Base-by-base conservation (phyloP, 2,329 filamentous ascomycete species). In the Orbilia quercus region DNA sequence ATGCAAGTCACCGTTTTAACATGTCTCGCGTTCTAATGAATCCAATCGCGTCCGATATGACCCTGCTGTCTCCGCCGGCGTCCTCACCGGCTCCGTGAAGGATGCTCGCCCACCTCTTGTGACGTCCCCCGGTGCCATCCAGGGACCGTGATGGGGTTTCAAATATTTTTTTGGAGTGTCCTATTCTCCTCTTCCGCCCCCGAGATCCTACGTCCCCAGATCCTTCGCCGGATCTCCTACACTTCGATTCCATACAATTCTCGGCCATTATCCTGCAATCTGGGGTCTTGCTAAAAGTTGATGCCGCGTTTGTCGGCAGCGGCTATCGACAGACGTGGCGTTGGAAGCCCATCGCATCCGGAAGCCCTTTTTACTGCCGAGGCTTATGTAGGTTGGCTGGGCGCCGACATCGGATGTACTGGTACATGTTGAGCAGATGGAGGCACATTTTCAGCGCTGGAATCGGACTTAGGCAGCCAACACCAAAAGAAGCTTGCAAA, bases 21-120 rank as follows among this genome's bases (percentile, higher is more conserved):
- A 34, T 63, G 58, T 63, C 34, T 63, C 23, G 58, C 58, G 58
- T 63, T 63, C 14, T 62, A 25, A 7, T 42, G 45, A 42, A 16
- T 22, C 45, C 58, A 53, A 50, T 31, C 7, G 16, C 31, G 7
- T 40, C 23, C 14, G 48, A 14, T n/a, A 47, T 1, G n/a, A 44
- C 57, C 58, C 47, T 63, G 58, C 22, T 42, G n/a, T 6, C 14
- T 34, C 28, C 28, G 22, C 31, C 12, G 58, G 12, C 2, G 40
- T 23, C 55, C 58, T 31, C 25, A 23, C 5, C 12, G 20, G 38
- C 45, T 57, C 36, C 18, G 16, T 44, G 18, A 11, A 28, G 22
- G 53, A 57, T 44, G 53, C 53, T 1, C 7, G 12, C 53, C 36
- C 4, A 22, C 3, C 38, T 28, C 53, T 34, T 20, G 6, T 16